Evolutionary conservation across 306 rosid genomes (phyloP).

Genomic region (Dalbergia cultrata): DNA sequence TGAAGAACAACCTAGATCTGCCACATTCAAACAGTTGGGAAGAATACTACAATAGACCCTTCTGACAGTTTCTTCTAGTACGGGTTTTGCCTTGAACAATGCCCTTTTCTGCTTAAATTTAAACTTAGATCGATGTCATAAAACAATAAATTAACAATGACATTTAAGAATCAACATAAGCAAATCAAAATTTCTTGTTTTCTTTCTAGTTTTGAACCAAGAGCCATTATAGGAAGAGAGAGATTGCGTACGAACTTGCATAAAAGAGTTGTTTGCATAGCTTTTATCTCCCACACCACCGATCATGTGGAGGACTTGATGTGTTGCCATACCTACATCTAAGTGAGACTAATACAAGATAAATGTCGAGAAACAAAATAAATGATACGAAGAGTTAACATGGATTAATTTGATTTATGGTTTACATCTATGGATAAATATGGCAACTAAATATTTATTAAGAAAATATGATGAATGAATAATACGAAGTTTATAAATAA

Average conservation of each 20-base stretch:
- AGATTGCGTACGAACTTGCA: background rate
- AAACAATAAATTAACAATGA: too few relatives aligned
- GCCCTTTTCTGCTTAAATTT: background rate
- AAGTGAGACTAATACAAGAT: background rate
- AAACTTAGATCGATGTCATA: background rate
- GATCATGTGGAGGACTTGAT: background rate
- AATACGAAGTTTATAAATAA: too few relatives aligned
- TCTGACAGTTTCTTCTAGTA: background rate
- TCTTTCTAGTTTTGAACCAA: background rate
- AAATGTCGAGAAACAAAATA: too few relatives aligned
- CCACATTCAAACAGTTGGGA: background rate
- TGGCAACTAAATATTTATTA: too few relatives aligned
- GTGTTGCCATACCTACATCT: background rate
- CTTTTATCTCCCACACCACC: background rate
- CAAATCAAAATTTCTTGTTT: too few relatives aligned
- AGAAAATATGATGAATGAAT: too few relatives aligned
- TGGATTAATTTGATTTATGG: too few relatives aligned
- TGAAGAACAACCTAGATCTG: background rate
- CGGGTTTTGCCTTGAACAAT: background rate
- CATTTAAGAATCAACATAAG: too few relatives aligned
- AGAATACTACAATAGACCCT: background rate
- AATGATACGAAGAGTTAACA: too few relatives aligned
- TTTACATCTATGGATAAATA: too few relatives aligned
- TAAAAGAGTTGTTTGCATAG: background rate
- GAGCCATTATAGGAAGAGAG: background rate